Base-by-base conservation (phyloP, 371 early-diverging fungal species). In the Mucor velutinosus region DNA sequence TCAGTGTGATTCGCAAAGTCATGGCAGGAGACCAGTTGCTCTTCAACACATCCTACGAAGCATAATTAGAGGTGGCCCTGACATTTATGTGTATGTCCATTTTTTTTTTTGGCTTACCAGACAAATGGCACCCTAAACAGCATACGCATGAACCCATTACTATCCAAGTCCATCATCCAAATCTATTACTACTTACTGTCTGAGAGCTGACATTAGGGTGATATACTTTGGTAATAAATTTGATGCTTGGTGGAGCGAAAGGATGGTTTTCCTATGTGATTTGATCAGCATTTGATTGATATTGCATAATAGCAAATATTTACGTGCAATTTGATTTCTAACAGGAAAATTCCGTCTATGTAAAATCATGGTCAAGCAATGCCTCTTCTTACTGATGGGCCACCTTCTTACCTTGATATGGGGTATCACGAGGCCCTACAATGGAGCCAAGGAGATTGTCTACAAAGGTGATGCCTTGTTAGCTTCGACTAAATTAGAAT, bases 141-240 rank as follows among this genome's bases (percentile, higher is more conserved):
- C 15, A 53, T 27, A 53, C 14, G 7, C 10, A 10, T 33, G 35
- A 17, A 15, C 29, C 47, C 4, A 49, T 29, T 23, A 35, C 8
- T 30, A 17, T 21, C 21, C 11, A 29, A 19, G 3, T 62, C 1
- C 19, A 19, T 23, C 7, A 55, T 19, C 23, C 11, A 33, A 6
- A n/a, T 37, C 8, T 33, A 15, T 19, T 19, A 47, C 7, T 43
- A 60, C 74, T 71, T 68, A 85, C 85, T n/a, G 86, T 86, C 69
- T 84, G 83, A 0, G 86, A 86, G 56, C 83, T 82, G 56, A 86
- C 64, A 60, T 86, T 86, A 0, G 87, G 86, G 60, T 86, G 86
- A 55, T 82, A 85, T 1, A 86, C 72, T 30, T 72, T 76, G 29
- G 80, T 87, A 21, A 81, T 77, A 51, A 87, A 87, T 33, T 84